phyloP scores from a whole-genome alignment of 2,329 filamentous ascomycete species.

The Cladophialophora carrionii region DNA sequence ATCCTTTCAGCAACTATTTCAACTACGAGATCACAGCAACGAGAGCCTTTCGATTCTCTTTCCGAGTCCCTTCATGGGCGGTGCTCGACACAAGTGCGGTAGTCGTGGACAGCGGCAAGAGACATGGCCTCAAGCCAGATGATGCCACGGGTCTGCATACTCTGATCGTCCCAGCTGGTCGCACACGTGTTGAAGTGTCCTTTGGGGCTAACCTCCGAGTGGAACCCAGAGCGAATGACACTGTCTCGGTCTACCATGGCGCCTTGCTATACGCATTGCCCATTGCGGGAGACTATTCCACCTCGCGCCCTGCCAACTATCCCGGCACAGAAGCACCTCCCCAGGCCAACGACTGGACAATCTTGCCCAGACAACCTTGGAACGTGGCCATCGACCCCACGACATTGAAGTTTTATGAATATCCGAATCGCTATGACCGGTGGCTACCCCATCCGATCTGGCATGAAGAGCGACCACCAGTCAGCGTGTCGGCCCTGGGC shows the following conservation, averaged over 20 bases:
- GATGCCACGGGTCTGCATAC: conserved; percentile 46
- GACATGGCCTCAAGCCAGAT: conserved; percentile 41
- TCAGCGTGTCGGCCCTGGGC: conserved; percentile 45
- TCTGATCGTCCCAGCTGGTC: conserved; percentile 44
- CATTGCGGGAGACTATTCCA: conserved; percentile 41
- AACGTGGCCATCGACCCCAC: conserved; percentile 43
- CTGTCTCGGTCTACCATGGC: conserved; percentile 51
- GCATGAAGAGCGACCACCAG: conserved; percentile 44
- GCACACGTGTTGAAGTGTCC: conserved; percentile 43
- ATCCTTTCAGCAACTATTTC: conserved; percentile 52
- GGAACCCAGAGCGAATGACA: conserved; percentile 48
- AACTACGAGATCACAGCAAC: conserved; percentile 48
- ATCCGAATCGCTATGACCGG: conserved; percentile 33
- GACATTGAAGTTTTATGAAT: conserved; percentile 43
- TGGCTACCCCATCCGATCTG: conserved; percentile 40
- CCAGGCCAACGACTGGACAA: conserved; percentile 44
- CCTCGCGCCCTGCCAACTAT: conserved; percentile 40
- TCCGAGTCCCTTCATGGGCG: conserved; percentile 54
- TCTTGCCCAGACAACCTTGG: conserved; percentile 44
- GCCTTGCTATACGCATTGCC: conserved; percentile 51
- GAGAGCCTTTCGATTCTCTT: conserved; percentile 48
- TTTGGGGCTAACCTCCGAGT: conserved; percentile 43
- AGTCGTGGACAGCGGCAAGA: conserved; percentile 35
- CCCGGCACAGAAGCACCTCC: conserved; percentile 38
- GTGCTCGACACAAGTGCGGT: conserved; percentile 38